Percentiles rank a stretch among this genome's conserved stretches.
Conservation (phyloP, 352 stramenopile species). For the Pythium rhizo-oryzae region DNA sequence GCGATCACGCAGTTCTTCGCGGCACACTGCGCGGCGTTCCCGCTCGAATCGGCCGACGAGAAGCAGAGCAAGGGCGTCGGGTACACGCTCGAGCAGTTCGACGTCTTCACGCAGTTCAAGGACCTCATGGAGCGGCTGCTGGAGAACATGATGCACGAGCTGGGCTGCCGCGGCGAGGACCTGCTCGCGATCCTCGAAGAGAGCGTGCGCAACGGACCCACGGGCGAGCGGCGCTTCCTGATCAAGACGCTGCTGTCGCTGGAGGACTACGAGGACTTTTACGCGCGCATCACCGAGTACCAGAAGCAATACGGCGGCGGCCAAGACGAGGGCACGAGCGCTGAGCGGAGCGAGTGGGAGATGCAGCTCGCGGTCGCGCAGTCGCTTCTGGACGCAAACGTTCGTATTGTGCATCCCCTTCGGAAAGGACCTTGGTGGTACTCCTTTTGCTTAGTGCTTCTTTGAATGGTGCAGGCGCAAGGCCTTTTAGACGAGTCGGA, state of each 20-base stretch:
- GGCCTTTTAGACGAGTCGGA: conserved; percentile 60
- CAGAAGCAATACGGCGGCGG: conserved; percentile 29
- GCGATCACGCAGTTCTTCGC: conserved; percentile 57
- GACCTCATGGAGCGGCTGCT: conserved; percentile 67
- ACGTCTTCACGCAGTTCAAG: conserved; percentile 73
- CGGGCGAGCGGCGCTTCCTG: conserved; percentile 54
- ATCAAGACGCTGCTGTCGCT: conserved; percentile 78
- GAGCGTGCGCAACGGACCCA: conserved; percentile 34
- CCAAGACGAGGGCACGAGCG: not conserved
- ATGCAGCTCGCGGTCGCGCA: conserved; percentile 68
- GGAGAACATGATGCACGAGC: conserved; percentile 55
- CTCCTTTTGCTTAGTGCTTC: too few species aligned
- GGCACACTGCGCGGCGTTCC: conserved; percentile 56
- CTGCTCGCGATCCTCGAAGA: conserved; percentile 54
- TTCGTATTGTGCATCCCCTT: conserved; percentile 13
- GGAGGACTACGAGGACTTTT: conserved; percentile 69
- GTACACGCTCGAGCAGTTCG: conserved; percentile 61
- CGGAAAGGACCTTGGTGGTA: too few species aligned
- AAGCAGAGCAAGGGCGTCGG: conserved; percentile 34
- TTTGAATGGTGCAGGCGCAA: conserved; percentile 28
- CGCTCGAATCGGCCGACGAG: conserved; percentile 20
- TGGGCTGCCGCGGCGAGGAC: conserved; percentile 64
- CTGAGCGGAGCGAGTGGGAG: conserved; percentile 46
- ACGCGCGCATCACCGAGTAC: conserved; percentile 56
- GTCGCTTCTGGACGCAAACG: conserved; percentile 67